Evolutionary conservation across 306 rosid genomes (phyloP).

Genomic region (Coriaria nepalensis): DNA sequence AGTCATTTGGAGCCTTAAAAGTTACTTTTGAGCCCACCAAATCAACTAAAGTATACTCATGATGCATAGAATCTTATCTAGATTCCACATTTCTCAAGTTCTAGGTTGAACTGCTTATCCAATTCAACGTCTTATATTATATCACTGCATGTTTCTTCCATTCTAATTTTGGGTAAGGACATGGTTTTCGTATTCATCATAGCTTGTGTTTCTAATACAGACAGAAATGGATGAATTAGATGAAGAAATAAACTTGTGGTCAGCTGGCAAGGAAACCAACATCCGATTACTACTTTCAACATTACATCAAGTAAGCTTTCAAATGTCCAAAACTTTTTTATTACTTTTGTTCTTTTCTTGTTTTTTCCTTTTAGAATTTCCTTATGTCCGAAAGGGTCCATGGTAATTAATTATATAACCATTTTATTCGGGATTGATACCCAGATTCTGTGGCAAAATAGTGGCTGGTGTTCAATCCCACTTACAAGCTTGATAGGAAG

Average conservation of each 20-base stretch:
- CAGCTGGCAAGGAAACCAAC: conserved; percentile 66
- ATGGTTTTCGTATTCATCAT: background rate
- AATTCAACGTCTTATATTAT: too few relatives aligned
- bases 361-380: background rate
- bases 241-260: conserved; percentile 67
- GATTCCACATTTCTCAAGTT: too few relatives aligned
- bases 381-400: background rate
- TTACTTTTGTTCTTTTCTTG: background rate
- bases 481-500: conserved; percentile 51
- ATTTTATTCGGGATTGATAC: conserved; percentile 2
- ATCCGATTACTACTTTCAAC: conserved; percentile 71
- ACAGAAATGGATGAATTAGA: conserved; percentile 45
- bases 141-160: background rate
- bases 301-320: conserved; percentile 50
- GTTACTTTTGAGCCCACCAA: too few relatives aligned
- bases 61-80: too few relatives aligned
- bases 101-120: too few relatives aligned
- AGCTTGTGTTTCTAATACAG: conserved; percentile 18
- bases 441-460: conserved; percentile 56
- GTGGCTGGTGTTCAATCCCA: conserved; percentile 67
- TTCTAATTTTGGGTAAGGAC: conserved; percentile 5
- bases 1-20: too few relatives aligned
- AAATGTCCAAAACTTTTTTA: conserved; percentile 3
- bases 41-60: too few relatives aligned
- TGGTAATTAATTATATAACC: background rate